A percentile compares a stretch with the other conserved stretches of the same genome.
These are phyloP conservation scores for Chytridium lagenaria DNA, from an alignment of 371 early-diverging fungal species.

Conservation along the genomic window DNA sequence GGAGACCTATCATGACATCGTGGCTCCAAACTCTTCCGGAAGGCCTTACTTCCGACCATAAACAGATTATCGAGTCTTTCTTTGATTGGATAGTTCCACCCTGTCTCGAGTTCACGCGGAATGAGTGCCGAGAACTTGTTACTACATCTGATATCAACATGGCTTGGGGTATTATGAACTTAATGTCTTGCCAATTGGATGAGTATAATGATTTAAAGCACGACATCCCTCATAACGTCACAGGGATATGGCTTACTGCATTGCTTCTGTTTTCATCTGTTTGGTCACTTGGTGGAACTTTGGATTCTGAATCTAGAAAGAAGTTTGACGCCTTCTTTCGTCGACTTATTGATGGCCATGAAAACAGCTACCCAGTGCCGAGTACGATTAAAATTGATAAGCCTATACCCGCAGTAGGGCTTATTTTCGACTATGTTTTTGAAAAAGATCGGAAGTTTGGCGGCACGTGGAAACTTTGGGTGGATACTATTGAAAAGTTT, in stretches of 20 bases:
- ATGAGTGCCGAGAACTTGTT: constrained; percentile 53
- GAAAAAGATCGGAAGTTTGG: constrained; percentile 60
- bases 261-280: constrained; percentile 56
- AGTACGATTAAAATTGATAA: constrained; percentile 53
- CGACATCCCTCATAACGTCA: constrained; percentile 46
- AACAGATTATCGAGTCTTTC: constrained; percentile 43
- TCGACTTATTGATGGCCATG: constrained; percentile 46
- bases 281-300: constrained; percentile 63
- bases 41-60: constrained; percentile 40
- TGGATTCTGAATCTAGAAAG: constrained; percentile 57
- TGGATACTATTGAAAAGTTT: constrained; percentile 55
- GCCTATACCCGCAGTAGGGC: constrained; percentile 54
- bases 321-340: constrained; percentile 59
- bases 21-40: constrained; percentile 57
- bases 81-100: constrained; percentile 63
- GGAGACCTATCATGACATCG: constrained; percentile 57
- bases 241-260: constrained; percentile 48
- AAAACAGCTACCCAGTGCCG: constrained; percentile 49
- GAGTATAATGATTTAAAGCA: constrained; percentile 46
- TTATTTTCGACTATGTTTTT: constrained; percentile 61
- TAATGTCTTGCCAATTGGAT: constrained; percentile 59
- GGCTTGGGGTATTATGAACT: constrained; percentile 55
- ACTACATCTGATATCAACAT: constrained; percentile 56
- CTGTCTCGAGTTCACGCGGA: constrained; percentile 47
- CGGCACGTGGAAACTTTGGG: constrained; percentile 61